Base-by-base conservation (phyloP, 2,329 filamentous ascomycete genomes). In the Penicillium sp. region DNA sequence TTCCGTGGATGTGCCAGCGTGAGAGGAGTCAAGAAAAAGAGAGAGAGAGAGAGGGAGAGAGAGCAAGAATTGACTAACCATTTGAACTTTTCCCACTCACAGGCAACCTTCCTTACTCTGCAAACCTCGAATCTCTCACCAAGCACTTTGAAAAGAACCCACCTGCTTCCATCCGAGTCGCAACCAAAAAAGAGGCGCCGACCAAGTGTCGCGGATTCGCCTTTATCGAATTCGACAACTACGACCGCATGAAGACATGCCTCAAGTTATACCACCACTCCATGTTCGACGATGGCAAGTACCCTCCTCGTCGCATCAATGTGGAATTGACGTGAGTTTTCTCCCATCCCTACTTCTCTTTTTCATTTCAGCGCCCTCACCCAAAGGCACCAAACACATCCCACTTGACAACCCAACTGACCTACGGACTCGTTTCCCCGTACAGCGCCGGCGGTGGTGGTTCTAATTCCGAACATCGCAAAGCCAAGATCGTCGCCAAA, bases 211-310 rank as follows among this genome's bases (percentile, higher is more conserved):
- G 85, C 57, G 88, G 89, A 33, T 85, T 86, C 61, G 89, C 88
- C 5, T 95, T 96, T 68, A 76, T 97, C 59, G 91, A 97, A 69
- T 97, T 96, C 65, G 83, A 83, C 55, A 79, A 83, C 57, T 94
- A 84, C 71, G 86, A 90, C 70, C 82, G 86, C 65, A 94, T 95
- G 89, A 87, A 94, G 76, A 93, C 88, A 29, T 95, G 89, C 64
- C 77, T 97, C 51, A 88, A 90, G 69, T 82, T 89, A 55, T 91
- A 91, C 72, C 90, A 97, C 72, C 90, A 96, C 72, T 86, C 82
- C 50, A 78, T 78, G 54, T 94, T 96, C 65, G 73, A 81, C 50
- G 77, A 79, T 45, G 73, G 73, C 34, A 73, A 73, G 60, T 74
- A 68, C 29, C 68, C 70, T 1, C 73, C 83, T 44, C 77, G 91